Percentiles rank a stretch among this genome's conserved stretches.
phyloP scores from a whole-genome alignment of 768 basidiomycete species.

The Podaxis sp. region DNA sequence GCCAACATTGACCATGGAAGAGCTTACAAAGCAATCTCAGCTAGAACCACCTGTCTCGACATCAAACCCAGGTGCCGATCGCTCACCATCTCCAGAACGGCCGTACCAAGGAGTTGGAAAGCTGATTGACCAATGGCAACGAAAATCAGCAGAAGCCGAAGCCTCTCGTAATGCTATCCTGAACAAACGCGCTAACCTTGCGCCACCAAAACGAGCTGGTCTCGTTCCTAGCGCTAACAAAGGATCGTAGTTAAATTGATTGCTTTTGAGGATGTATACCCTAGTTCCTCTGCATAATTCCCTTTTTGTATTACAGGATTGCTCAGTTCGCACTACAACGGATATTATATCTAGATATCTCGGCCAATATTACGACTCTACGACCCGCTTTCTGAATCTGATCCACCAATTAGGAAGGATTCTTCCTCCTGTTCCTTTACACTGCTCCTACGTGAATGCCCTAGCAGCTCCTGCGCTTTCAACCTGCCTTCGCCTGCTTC shows the following conservation, averaged over 20 bases:
- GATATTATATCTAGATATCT: not conserved
- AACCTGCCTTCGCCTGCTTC: slow-evolving; percentile 50
- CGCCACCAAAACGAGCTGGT: slow-evolving; percentile 40
- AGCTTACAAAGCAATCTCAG: slow-evolving; percentile 23
- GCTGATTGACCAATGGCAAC: slow-evolving; percentile 88
- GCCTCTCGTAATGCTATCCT: slow-evolving; percentile 29
- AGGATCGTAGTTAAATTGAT: not conserved
- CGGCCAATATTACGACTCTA: not conserved
- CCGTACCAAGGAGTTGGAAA: slow-evolving; percentile 83
- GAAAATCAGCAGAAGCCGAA: slow-evolving; percentile 66
- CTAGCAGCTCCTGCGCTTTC: slow-evolving; percentile 46
- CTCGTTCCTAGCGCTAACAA: slow-evolving; percentile 27
- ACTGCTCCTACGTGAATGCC: not conserved
- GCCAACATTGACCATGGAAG: slow-evolving; percentile 6
- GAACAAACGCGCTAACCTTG: slow-evolving; percentile 36
- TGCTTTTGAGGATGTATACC: not conserved
- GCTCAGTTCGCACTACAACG: not conserved
- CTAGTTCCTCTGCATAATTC: slow-evolving; percentile 8
- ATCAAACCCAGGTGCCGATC: slow-evolving; percentile 25
- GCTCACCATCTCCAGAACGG: slow-evolving; percentile 69
- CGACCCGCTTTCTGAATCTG: slow-evolving; percentile 7
- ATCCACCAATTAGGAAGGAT: not conserved
- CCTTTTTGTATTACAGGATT: slow-evolving; percentile 18
- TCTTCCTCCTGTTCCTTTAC: not conserved
- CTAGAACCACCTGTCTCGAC: slow-evolving; percentile 19